Base-by-base conservation (phyloP, 129 eudicot species). In the Pseudognaphalium luteoalbum region DNA sequence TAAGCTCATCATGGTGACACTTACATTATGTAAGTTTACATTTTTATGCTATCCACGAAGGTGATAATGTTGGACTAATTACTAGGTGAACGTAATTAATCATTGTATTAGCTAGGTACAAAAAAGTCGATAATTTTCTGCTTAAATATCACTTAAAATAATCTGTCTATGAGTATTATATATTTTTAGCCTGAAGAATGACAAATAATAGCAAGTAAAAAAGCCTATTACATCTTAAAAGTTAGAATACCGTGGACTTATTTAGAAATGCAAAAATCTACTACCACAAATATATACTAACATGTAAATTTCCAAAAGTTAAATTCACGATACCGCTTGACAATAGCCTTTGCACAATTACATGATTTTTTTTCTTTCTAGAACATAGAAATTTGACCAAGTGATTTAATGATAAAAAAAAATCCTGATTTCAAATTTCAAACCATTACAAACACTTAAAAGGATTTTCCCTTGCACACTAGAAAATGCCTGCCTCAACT, bases 401-500 rank as follows among this genome's bases (percentile, higher is more conserved):
- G 62, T 51, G 68, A 66, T 68, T 74, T 59, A 81, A 47, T 81
- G 72, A 64, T 66, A 16, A 69, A 34, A 34, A 16, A 69, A 34
- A 34, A 71, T 61, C 21, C 16, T 71, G 78, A 79, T 64, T 75
- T 76, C 72, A 64, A 76, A 76, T 47, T 76, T 51, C 62, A 65
- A 76, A 76, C 72, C 30, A 50, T 17, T 65, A 65, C 52, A 75
- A 75, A 64, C 54, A 17, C 64, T n/a, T 11, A 66, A 51, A 25
- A 62, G 20, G 7, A 15, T 51, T 80, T 80, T 65, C 30, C 34
- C 41, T 32, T 32, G 70, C 77, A 81, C 81, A 56, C 74, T 81
- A 51, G 74, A 70, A 81, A 81, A 81, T 81, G 68, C 74, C 29
- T 76, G 73, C 17, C 4, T 59, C 74, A 72, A 66, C 35, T 62